Conservation (phyloP, 2,329 filamentous ascomycete species). For the Pyricularia grisea region DNA sequence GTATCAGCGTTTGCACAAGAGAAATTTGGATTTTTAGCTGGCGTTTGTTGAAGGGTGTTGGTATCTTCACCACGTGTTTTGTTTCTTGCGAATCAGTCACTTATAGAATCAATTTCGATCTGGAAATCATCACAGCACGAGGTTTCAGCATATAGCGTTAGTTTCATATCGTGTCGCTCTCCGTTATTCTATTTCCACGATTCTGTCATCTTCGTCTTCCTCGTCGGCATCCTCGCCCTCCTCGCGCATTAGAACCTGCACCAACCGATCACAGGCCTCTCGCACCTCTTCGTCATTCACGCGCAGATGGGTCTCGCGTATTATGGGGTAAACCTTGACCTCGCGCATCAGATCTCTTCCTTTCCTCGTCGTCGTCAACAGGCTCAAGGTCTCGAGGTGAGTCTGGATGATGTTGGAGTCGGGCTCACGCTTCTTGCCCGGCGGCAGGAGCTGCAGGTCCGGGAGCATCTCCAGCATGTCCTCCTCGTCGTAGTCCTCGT, state of each 20-base stretch:
- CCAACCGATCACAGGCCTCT: constrained; percentile 79
- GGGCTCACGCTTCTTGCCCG: constrained; percentile 77
- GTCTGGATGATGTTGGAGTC: constrained; percentile 72
- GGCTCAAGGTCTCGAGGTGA: constrained; percentile 78
- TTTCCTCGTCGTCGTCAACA: constrained; percentile 69
- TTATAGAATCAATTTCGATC: background rate
- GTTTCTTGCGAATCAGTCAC: background rate
- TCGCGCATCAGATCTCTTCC: constrained; percentile 66
- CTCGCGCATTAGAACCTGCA: constrained; percentile 79
- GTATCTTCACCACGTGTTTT: background rate
- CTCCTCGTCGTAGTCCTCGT: constrained; percentile 80
- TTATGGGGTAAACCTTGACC: constrained; percentile 78
- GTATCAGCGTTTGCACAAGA: background rate
- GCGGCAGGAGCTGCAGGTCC: constrained; percentile 80
- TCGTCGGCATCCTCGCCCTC: constrained; percentile 34
- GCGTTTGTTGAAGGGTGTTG: background rate
- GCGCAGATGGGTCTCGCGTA: constrained; percentile 75
- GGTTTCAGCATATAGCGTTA: background rate
- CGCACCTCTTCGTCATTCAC: constrained; percentile 70
- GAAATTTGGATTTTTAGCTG: background rate
- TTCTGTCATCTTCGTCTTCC: constrained; percentile 42
- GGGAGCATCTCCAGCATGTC: constrained; percentile 81
- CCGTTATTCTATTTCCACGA: constrained; percentile 42
- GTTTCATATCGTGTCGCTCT: background rate
- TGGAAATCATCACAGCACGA: background rate